Base-by-base conservation (phyloP, 2,329 filamentous ascomycete species). In the Colletotrichum agaves region DNA sequence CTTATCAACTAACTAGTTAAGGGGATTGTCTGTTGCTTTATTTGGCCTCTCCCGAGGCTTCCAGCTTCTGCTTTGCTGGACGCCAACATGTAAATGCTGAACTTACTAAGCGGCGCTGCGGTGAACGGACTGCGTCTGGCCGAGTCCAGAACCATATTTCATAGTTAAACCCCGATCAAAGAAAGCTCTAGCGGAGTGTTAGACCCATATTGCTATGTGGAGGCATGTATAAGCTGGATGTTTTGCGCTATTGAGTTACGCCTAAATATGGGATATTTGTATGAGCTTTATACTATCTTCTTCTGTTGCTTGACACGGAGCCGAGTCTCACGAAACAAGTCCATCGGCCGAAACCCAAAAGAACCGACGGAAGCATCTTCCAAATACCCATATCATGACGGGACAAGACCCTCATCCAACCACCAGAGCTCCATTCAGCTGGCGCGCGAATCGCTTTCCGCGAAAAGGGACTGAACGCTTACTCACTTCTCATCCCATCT, bases 381-480 rank as follows among this genome's bases (percentile, higher is more conserved):
- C 23, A 46, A 56, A 39, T 19, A 19, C 46, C 44, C 37, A 17
- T 37, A 19, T 5, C 23, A 7, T 27, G 6, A 27, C 6, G 8
- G 27, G 27, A 27, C 27, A 23, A 21, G 31, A 39, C 35, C 31
- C n/a, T 55, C 35, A 50, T 21, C 47, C 39, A 47, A 39, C 37
- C 46, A 58, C 31, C n/a, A 19, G 10, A 41, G 44, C 10, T 27
- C 53, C 46, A 53, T 33, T 19, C 21, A 53, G 13, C 39, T 59
- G 53, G 59, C 23, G 17, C 17, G 47, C 61, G 53, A 67, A 60
- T 65, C 64, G 47, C 61, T 64, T 68, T 52, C 41, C 41, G n/a
- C 50, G 23, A 50, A 52, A 11, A 1, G 44, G 44, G 15, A 27
- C 1, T 27, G 23, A 7, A 19, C 35, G 31, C 27, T 23, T 49